These are phyloP conservation scores for Rehmannia glutinosa DNA, from an alignment of 257 asterid species.

Conservation along the genomic window DNA sequence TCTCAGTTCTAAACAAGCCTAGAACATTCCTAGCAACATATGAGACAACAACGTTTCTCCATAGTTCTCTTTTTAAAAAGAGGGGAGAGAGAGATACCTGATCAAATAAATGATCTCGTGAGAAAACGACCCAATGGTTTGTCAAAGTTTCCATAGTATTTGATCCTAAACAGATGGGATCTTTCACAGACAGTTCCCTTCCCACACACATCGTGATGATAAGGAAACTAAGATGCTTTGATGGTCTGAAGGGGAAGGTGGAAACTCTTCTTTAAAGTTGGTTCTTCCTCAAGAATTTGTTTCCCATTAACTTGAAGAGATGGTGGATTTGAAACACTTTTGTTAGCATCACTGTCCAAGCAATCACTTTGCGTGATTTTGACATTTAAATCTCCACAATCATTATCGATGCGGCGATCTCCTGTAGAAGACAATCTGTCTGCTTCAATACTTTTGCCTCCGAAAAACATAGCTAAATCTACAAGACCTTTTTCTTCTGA, in stretches of 20 bases:
- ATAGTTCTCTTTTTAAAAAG: background rate
- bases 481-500: slow-evolving; percentile 25
- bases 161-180: slow-evolving; percentile 86
- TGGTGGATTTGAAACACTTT: slow-evolving; percentile 26
- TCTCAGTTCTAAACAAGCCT: slow-evolving; percentile 4
- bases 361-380: slow-evolving; percentile 26
- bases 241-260: slow-evolving; percentile 78
- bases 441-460: slow-evolving; percentile 29
- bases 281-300: slow-evolving; percentile 32
- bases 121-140: slow-evolving; percentile 96
- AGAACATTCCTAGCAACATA: background rate
- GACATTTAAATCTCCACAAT: slow-evolving; percentile 27
- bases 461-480: slow-evolving; percentile 21
- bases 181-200: slow-evolving; percentile 94
- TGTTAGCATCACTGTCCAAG: slow-evolving; percentile 26
- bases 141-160: slow-evolving; percentile 85
- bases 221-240: slow-evolving; percentile 93
- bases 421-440: too few relatives aligned
- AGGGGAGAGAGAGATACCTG: slow-evolving; percentile 48
- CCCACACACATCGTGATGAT: slow-evolving; percentile 90
- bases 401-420: too few relatives aligned
- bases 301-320: slow-evolving; percentile 34
- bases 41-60: background rate
- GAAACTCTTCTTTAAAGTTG: slow-evolving; percentile 60
- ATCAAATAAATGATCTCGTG: slow-evolving; percentile 85